phyloP scores from a whole-genome alignment of 1,139 yeast species.

The Zhuliangozyma blackwelliae region DNA sequence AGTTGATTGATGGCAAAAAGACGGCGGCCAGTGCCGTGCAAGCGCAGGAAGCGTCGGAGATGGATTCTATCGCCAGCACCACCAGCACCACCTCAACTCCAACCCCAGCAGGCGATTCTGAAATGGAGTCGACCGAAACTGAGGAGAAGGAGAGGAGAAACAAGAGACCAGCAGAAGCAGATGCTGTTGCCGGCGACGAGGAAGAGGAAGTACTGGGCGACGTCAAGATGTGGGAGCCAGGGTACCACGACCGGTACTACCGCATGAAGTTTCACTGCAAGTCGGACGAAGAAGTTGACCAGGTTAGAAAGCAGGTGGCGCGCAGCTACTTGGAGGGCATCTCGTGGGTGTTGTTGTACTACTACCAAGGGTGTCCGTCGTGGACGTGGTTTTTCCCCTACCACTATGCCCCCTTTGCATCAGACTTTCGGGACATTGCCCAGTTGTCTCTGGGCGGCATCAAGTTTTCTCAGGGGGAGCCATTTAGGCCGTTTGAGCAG shows the following conservation, averaged over 20 bases:
- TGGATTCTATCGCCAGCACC: neutral
- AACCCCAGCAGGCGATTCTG: conserved; percentile 4
- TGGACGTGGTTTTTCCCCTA: conserved; percentile 99
- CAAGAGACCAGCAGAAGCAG: conserved; percentile 15
- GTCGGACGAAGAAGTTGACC: conserved; percentile 52
- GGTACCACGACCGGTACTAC: conserved; percentile 81
- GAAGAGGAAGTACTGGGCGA: conserved; percentile 35
- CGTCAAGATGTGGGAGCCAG: conserved; percentile 80
- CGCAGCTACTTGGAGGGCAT: conserved; percentile 86
- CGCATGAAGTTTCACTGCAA: conserved; percentile 63
- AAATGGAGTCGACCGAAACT: conserved; percentile 14
- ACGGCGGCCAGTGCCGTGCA: conserved; percentile 33
- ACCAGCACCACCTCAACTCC: conserved; percentile 1
- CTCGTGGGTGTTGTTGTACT: conserved; percentile 89
- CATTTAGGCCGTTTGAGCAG: conserved; percentile 93
- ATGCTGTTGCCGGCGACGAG: conserved; percentile 2
- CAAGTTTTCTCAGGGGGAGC: conserved; percentile 65
- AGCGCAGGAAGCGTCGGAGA: conserved; percentile 12
- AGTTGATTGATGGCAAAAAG: conserved; percentile 30
- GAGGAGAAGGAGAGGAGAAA: conserved; percentile 19
- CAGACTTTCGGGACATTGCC: conserved; percentile 64
- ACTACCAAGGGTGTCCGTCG: conserved; percentile 96
- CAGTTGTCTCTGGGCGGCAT: conserved; percentile 49
- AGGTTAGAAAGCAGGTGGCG: conserved; percentile 58
- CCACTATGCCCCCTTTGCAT: conserved; percentile 97